Evolutionary conservation across 306 rosid genomes (phyloP), one percentile per base, ranked within the genome.

Genomic region (Prunus davidiana): DNA sequence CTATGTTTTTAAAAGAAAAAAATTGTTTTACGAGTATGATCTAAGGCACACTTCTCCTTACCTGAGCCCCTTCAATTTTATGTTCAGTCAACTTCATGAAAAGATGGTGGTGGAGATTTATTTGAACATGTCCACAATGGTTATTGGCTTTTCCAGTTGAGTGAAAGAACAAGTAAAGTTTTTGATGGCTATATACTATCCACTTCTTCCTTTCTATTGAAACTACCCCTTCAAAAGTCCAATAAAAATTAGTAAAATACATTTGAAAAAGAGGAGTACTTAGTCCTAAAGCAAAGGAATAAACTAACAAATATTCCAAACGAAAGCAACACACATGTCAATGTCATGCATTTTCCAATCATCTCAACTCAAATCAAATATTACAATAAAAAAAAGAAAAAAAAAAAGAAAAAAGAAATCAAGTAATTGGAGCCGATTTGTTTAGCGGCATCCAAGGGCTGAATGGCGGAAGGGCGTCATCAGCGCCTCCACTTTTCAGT

Each of bases 401-500:
- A 24, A 0, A 1, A 24, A n/a, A n/a, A n/a, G n/a, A n/a, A n/a
- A n/a, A n/a, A n/a, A n/a, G n/a, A n/a, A 24, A 1, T 57, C 2
- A 22, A 30, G 28, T 18, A 55, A 78, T 67, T 72, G 81, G 92
- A 83, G 88, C 91, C 89, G 85, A 77, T 82, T 82, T 67, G 79
- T 76, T 85, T 47, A 5, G 87, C 88, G 83, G 77, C 71, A 89
- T 81, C 60, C 41, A 56, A 75, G 93, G 91, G 46, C 12, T 60
- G 34, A 60, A 60, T 13, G 64, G 24, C 28, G 8, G 76, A 38
- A 18, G 43, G 19, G 83, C 93, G 83, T 83, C 88, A 84, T 84
- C 87, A 50, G 76, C 93, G 96, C 89, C 91, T 82, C 73, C 75
- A 83, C 84, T 79, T 84, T 83, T 78, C 78, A 71, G 63, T 55